A percentile compares a stretch with the other conserved stretches of the same genome.
Conservation (phyloP, 2,329 filamentous ascomycete species). For the Xylariales sp. region DNA sequence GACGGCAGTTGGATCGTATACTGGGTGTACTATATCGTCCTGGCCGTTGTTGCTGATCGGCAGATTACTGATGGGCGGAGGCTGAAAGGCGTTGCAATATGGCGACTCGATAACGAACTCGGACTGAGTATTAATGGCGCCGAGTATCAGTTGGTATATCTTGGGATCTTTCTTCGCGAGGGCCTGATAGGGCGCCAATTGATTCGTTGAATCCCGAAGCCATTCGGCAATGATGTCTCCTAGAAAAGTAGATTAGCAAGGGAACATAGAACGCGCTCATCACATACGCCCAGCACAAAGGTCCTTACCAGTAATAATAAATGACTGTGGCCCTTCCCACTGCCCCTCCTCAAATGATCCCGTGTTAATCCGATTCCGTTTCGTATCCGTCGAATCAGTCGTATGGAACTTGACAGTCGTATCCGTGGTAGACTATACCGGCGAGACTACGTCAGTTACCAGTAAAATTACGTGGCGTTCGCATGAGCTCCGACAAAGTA, state of each 20-base stretch:
- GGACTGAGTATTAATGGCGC: constrained; percentile 94
- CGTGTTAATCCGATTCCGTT: constrained; percentile 45
- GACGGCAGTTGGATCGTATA: constrained; percentile 84
- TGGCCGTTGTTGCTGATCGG: constrained; percentile 80
- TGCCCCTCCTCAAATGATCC: constrained; percentile 64
- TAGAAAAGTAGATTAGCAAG: constrained; percentile 16
- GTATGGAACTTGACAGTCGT: constrained; percentile 91
- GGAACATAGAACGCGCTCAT: neutral
- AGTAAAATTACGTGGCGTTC: constrained; percentile 16
- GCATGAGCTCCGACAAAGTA: neutral
- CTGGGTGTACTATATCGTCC: constrained; percentile 84
- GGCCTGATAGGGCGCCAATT: constrained; percentile 88
- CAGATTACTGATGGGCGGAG: constrained; percentile 84
- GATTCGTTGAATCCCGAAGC: constrained; percentile 93
- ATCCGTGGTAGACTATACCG: constrained; percentile 76
- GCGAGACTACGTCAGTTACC: constrained; percentile 33
- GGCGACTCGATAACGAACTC: constrained; percentile 95
- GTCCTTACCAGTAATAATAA: constrained; percentile 81
- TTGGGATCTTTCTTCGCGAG: constrained; percentile 83
- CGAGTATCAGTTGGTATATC: constrained; percentile 83
- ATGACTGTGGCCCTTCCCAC: constrained; percentile 89
- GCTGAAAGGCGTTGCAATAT: constrained; percentile 99
- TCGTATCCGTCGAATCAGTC: constrained; percentile 70
- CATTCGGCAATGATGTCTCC: constrained; percentile 90
- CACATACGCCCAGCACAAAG: neutral